Percentiles rank a stretch among this genome's conserved stretches.
phyloP scores from a whole-genome alignment of 1,139 yeast genomes.

The Trichomonascaceae sp. region DNA sequence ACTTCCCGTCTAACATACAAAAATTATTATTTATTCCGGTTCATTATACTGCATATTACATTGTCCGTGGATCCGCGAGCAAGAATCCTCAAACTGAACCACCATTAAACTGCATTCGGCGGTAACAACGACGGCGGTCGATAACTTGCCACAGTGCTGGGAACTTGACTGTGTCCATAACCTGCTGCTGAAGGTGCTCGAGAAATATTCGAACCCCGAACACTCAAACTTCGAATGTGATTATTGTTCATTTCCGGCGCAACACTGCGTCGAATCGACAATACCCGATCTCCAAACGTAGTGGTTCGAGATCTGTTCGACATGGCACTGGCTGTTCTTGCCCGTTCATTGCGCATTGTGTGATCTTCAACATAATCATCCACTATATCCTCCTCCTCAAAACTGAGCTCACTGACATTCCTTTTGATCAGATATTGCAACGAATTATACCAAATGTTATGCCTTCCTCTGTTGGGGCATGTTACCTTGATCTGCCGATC shows the following conservation, averaged over 20 bases:
- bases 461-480: slow-evolving; percentile 82
- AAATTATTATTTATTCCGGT: background rate
- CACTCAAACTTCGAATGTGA: slow-evolving; percentile 1
- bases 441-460: slow-evolving; percentile 88
- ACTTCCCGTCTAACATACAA: background rate
- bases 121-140: slow-evolving; percentile 8
- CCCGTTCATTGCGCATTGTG: slow-evolving; percentile 20
- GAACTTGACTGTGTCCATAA: background rate
- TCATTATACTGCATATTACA: background rate
- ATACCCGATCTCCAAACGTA: slow-evolving; percentile 16
- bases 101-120: slow-evolving; percentile 1
- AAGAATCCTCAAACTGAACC: no score
- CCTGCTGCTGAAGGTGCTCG: background rate
- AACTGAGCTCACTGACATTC: slow-evolving; percentile 53
- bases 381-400: slow-evolving; percentile 34
- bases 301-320: slow-evolving; percentile 11
- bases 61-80: no score
- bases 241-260: slow-evolving; percentile 28
- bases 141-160: slow-evolving; percentile 5
- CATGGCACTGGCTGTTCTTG: slow-evolving; percentile 15
- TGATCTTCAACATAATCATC: slow-evolving; percentile 20
- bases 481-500: slow-evolving; percentile 70
- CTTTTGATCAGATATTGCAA: slow-evolving; percentile 69
- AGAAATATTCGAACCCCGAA: background rate
- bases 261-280: slow-evolving; percentile 25